Base-by-base conservation (phyloP, 441 rosid species). In the Gossypium laxum region DNA sequence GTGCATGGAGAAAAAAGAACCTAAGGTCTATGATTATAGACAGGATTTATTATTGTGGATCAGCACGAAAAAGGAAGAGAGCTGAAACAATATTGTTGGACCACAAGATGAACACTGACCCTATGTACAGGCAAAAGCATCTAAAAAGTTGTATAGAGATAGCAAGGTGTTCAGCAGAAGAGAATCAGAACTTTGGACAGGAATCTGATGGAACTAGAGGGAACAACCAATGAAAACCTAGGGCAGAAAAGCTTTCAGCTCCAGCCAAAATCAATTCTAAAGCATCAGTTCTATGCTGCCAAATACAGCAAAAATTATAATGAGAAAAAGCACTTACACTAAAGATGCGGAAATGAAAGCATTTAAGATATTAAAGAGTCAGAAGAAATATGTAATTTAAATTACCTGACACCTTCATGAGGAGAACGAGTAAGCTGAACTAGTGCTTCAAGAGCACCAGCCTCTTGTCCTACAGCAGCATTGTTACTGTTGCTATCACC, bases 391-490 rank as follows among this genome's bases (percentile, higher is more conserved):
- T 34, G 4, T 56, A 34, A 56, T 56, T 22, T 17, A 3, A 56
- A 4, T 18, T 83, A 90, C 96, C 92, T 93, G 83, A 93, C 98
- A 79, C 98, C 98, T 83, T 93, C 98, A 79, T 93, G 90, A 51
- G 83, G 92, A 19, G 96, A 88, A 67, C 85, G 84, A 6, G 96
- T 90, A 52, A 93, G 93, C 77, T 90, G 93, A 74, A 93, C 96
- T 64, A 93, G 90, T 54, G 97, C 96, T 83, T 93, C 97, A 30
- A 93, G 89, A 71, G 98, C 97, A 72, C 98, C 97, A 67, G 83
- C 85, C 81, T 93, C 98, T 85, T 89, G 92, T 74, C 98, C 98
- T 77, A 93, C 96, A 14, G 96, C 96, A 76, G 97, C 89, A 82
- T 93, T 93, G 68, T 93, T 93, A 56, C 82, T 86, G 72, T 93